Base-by-base conservation (phyloP, 2,329 filamentous ascomycete genomes). In the Cercospora sesami region DNA sequence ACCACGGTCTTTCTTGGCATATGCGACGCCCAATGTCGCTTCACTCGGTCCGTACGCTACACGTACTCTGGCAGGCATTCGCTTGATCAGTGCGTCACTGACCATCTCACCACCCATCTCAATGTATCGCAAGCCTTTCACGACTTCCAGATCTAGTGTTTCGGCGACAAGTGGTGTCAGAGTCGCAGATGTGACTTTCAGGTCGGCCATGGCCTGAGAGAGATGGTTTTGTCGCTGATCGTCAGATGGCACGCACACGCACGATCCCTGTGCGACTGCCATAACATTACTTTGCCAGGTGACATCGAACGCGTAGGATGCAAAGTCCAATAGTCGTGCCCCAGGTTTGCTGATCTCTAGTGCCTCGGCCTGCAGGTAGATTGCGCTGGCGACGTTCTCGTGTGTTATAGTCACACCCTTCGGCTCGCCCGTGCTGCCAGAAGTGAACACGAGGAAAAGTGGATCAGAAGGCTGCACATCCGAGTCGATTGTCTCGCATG, bases 341-440 rank as follows among this genome's bases (percentile, higher is more conserved):
- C 64, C 64, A 33, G 51, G 55, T 7, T 59, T 59, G 55, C 31
- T 28, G 23, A 36, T 36, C 9, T 59, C 55, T 7, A 59, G n/a
- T 12, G 55, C n/a, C 7, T 33, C 55, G 30, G 48, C 48, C 48
- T 55, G 48, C 30, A 59, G 55, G 5, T 59, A 36, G 6, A 59
- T 33, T 4, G 55, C 48, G 23, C 48, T 55, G 7, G 48, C 48
- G 1, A 55, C 48, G n/a, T 55, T 55, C 23, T 55, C 48, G n/a
- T 70, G 69, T 3, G 60, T 62, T 9, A 70, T 62, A 23, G 63
- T 55, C 12, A 68, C 67, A 26, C 67, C 67, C 57, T 68, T 68
- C 10, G 67, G 67, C 36, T 66, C 59, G 14, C 63, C 63, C 7
- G 67, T 68, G 45, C 48, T 60, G 4, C 67, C 67, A 63, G 53